Percentiles rank a stretch among this genome's conserved stretches.
phyloP scores from a whole-genome alignment of 2,329 filamentous ascomycete genomes.

The Hypoxylon sp. region DNA sequence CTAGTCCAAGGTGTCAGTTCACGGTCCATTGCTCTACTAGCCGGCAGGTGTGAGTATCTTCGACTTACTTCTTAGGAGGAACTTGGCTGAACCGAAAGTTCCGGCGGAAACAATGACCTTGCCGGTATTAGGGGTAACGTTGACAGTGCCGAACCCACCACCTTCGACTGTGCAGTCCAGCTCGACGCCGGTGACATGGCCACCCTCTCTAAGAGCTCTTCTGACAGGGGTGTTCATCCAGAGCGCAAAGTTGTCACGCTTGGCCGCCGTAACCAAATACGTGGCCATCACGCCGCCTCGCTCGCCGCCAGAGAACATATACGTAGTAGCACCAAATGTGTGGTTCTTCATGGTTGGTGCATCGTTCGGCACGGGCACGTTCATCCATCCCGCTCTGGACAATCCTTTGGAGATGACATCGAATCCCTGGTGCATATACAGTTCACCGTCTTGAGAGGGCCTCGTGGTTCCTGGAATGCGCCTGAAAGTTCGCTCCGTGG shows the following conservation, averaged over 20 bases:
- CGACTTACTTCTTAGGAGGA: constrained; percentile 67
- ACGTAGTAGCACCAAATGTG: constrained; percentile 68
- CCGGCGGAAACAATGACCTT: constrained; percentile 74
- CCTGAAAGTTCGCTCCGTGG: constrained; percentile 68
- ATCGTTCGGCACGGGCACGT: constrained; percentile 64
- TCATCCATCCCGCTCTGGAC: constrained; percentile 66
- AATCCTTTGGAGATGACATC: constrained; percentile 68
- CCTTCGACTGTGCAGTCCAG: constrained; percentile 62
- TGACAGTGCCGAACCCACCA: constrained; percentile 66
- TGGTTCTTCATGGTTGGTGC: constrained; percentile 69
- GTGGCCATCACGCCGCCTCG: constrained; percentile 74
- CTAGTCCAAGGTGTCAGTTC: constrained; percentile 29
- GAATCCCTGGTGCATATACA: constrained; percentile 72
- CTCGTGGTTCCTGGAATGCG: constrained; percentile 73
- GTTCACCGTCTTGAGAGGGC: constrained; percentile 70
- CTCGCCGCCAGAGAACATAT: constrained; percentile 72
- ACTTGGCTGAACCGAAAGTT: constrained; percentile 72
- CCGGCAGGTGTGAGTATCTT: background rate
- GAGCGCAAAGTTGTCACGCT: constrained; percentile 71
- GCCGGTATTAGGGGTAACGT: constrained; percentile 65
- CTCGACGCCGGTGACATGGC: constrained; percentile 71
- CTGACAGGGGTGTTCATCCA: constrained; percentile 73
- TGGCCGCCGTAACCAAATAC: constrained; percentile 69
- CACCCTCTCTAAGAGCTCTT: constrained; percentile 68
- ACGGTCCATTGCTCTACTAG: background rate